phyloP scores from a whole-genome alignment of 129 eudicot genomes.

The Tanacetum coccineum region DNA sequence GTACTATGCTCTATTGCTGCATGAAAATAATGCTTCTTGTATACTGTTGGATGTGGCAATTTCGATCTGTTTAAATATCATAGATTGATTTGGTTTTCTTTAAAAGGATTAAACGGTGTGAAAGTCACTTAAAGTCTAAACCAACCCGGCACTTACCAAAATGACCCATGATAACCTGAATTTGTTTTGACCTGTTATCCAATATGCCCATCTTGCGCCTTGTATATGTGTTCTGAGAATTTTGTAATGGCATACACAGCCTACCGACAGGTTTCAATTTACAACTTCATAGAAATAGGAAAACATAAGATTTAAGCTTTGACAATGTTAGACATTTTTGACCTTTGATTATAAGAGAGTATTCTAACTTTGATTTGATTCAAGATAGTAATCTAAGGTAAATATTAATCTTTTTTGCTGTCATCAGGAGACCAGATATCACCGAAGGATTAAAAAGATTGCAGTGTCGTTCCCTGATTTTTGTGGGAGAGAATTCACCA shows the following conservation, averaged over 20 bases:
- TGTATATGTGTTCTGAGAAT: too few relatives aligned
- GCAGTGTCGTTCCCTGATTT: slow-evolving; percentile 71
- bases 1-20: background rate
- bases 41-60: background rate
- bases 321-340: too few relatives aligned
- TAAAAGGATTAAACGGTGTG: too few relatives aligned
- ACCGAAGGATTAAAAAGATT: slow-evolving; percentile 61
- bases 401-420: background rate
- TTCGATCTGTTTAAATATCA: background rate
- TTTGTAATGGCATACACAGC: too few relatives aligned
- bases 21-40: background rate
- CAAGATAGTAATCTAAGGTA: background rate
- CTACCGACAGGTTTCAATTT: too few relatives aligned
- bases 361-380: background rate
- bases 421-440: slow-evolving; percentile 82
- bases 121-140: background rate
- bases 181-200: too few relatives aligned
- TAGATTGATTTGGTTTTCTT: background rate
- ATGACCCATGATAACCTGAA: too few relatives aligned
- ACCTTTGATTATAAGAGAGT: background rate
- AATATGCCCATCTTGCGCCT: too few relatives aligned
- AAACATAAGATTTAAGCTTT: too few relatives aligned
- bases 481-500: slow-evolving; percentile 86
- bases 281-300: too few relatives aligned
- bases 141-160: too few relatives aligned